Percentiles rank a stretch among this genome's conserved stretches.
Conservation (phyloP, 495 filamentous ascomycete genomes). For the Corynascus novoguineensis region DNA sequence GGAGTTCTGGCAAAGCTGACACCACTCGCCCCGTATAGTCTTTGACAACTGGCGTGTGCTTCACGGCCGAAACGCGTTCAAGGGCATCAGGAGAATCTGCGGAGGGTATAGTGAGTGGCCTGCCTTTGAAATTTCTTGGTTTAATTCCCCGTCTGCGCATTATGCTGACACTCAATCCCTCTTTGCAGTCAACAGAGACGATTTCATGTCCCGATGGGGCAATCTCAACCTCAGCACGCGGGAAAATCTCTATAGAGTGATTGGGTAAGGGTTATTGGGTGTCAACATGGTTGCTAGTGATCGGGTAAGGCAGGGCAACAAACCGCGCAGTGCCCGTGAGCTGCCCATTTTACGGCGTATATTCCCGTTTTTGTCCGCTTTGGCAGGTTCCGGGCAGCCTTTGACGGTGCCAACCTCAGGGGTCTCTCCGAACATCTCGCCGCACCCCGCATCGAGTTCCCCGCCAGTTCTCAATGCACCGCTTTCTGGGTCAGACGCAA, state of each 20-base stretch:
- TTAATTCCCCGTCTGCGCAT: neutral
- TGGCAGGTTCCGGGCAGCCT: too few species aligned
- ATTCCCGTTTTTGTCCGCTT: neutral
- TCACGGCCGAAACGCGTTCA: slow-evolving; percentile 76
- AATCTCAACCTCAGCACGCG: slow-evolving; percentile 60
- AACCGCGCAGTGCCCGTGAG: too few species aligned
- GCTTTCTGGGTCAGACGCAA: too few species aligned
- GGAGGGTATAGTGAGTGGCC: slow-evolving; percentile 73
- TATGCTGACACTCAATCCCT: slow-evolving; percentile 19
- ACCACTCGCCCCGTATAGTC: slow-evolving; percentile 46
- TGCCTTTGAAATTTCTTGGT: neutral
- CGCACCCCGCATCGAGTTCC: neutral
- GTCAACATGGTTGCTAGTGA: too few species aligned
- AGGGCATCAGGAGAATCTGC: slow-evolving; percentile 78
- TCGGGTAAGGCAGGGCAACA: too few species aligned
- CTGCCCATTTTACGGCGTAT: neutral
- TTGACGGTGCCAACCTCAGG: neutral
- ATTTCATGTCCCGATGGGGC: slow-evolving; percentile 72
- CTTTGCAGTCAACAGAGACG: slow-evolving; percentile 72
- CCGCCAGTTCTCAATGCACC: too few species aligned
- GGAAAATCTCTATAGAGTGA: slow-evolving; percentile 43
- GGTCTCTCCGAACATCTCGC: neutral
- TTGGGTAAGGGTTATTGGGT: slow-evolving; percentile 22
- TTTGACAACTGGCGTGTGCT: slow-evolving; percentile 96
- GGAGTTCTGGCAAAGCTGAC: neutral